Evolutionary conservation across 129 eudicot genomes (phyloP).

Genomic region (Pseudognaphalium luteoalbum): DNA sequence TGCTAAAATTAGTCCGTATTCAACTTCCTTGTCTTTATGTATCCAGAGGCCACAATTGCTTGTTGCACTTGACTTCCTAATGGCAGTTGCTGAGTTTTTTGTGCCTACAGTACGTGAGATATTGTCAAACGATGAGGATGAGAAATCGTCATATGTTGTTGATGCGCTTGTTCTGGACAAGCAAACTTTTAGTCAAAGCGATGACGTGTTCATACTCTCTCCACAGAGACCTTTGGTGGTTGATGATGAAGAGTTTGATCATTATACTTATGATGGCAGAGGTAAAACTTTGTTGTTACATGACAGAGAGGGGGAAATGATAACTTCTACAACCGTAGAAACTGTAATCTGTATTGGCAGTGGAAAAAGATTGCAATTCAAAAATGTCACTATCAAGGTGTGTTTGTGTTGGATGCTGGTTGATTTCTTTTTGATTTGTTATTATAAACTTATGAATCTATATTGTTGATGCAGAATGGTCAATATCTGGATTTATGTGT

Average conservation of each 20-base stretch:
- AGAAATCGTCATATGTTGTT: constrained; percentile 44
- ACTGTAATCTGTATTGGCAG: constrained; percentile 65
- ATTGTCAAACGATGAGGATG: constrained; percentile 68
- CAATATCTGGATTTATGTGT: constrained; percentile 70
- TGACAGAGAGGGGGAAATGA: constrained; percentile 61
- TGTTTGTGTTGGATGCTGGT: constrained; percentile 18
- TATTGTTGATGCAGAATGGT: constrained; percentile 61
- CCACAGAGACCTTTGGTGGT: constrained; percentile 84
- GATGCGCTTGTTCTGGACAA: constrained; percentile 71
- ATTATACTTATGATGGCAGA: constrained; percentile 81
- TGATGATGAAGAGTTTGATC: constrained; percentile 77
- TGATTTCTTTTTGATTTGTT: constrained; percentile 6
- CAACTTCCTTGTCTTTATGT: constrained; percentile 62
- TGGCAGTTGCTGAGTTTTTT: constrained; percentile 92
- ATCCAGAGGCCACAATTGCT: constrained; percentile 95
- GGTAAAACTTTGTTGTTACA: constrained; percentile 79
- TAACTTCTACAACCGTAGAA: constrained; percentile 59
- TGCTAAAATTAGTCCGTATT: constrained; percentile 58
- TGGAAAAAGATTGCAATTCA: constrained; percentile 77
- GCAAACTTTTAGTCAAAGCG: constrained; percentile 59
- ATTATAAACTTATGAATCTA: neutral
- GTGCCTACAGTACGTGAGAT: constrained; percentile 79
- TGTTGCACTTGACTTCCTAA: constrained; percentile 94
- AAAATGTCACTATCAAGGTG: constrained; percentile 80
- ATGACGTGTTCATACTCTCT: constrained; percentile 59